A percentile compares a stretch with the other conserved stretches of the same genome.
Conservation (phyloP, 129 eudicot genomes). For the Deinandra increscens region DNA sequence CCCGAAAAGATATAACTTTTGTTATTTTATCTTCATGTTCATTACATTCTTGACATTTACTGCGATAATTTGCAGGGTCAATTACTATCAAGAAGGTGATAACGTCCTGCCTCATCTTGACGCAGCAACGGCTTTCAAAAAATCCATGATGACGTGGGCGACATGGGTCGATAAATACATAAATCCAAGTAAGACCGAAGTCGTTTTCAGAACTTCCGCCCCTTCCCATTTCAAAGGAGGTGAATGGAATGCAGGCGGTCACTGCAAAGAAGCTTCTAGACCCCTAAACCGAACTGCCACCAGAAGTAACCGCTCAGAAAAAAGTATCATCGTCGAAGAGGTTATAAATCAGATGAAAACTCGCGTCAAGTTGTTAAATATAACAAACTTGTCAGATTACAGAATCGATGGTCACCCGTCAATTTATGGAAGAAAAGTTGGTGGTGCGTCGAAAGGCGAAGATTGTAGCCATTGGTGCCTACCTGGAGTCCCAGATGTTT, state of each 20-base stretch:
- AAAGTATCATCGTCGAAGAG: conserved; percentile 53
- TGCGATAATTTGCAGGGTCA: conserved; percentile 46
- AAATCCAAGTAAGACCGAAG: conserved; percentile 58
- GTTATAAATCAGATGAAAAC: conserved; percentile 64
- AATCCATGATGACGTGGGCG: conserved; percentile 77
- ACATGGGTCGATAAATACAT: conserved; percentile 80
- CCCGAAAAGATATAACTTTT: neutral
- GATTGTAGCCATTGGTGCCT: conserved; percentile 99
- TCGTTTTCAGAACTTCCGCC: conserved; percentile 78
- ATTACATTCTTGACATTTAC: neutral
- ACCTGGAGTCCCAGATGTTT: conserved; percentile 94
- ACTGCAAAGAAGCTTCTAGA: conserved; percentile 70
- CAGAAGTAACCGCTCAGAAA: conserved; percentile 33
- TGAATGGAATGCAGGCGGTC: conserved; percentile 88
- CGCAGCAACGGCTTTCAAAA: conserved; percentile 60
- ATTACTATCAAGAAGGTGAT: conserved; percentile 81
- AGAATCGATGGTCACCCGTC: conserved; percentile 97
- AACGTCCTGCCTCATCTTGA: conserved; percentile 74
- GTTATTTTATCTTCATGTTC: neutral
- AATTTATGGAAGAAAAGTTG: conserved; percentile 55
- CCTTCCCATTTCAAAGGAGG: conserved; percentile 98
- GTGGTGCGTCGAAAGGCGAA: conserved; percentile 47
- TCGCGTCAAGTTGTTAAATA: conserved; percentile 56
- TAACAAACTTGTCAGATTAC: conserved; percentile 71
- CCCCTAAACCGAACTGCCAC: conserved; percentile 50